Base-by-base conservation (phyloP, 192 early-diverging fungal species). In the Lunasporangiospora selenospora region DNA sequence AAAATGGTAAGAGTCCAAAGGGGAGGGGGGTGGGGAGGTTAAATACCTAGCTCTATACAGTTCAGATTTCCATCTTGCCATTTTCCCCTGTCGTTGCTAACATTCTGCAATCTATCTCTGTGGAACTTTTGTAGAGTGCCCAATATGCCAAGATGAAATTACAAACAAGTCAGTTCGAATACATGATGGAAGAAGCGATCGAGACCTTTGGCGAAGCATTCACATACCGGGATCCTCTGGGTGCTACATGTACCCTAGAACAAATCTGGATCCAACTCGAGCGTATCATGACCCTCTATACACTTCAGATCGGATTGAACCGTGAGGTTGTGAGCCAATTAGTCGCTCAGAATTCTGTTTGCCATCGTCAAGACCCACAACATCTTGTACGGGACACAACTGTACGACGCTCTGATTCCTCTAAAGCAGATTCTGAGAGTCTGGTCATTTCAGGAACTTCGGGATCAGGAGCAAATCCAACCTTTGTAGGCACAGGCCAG, bases 121-220 rank as follows among this genome's bases (percentile, higher is more conserved):
- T 19, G 3, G 3, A 19, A 16, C 16, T 29, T 53, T 15, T 26
- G 21, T 75, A 79, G 77, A 60, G 49, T 34, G 58, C 59, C 11
- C 78, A 80, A 18, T 76, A 62, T 37, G 27, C 65, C 27, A 80
- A 80, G 47, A 76, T 80, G 71, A 71, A 80, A 39, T 58, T 58
- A n/a, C 67, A 76, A 41, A 58, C 60, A 2, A 61, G 60, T n/a
- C 71, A 75, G 27, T 54, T 80, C 29, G 78, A 80, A 37, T 65
- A 59, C 13, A 32, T 80, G 26, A 69, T 75, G 52, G 65, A 71
- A 27, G 78, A 80, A 47, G 62, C 73, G n/a, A 65, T 53, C 8
- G 66, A 76, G 50, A 58, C 47, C 12, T 59, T 80, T 36, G 78
- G 78, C 18, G 67, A 71, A 27, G 53, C 62, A 29, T 73, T 73